These are phyloP conservation scores for Penicillium fuscoglaucum DNA, from an alignment of 2,329 filamentous ascomycete species.

Conservation along the genomic window DNA sequence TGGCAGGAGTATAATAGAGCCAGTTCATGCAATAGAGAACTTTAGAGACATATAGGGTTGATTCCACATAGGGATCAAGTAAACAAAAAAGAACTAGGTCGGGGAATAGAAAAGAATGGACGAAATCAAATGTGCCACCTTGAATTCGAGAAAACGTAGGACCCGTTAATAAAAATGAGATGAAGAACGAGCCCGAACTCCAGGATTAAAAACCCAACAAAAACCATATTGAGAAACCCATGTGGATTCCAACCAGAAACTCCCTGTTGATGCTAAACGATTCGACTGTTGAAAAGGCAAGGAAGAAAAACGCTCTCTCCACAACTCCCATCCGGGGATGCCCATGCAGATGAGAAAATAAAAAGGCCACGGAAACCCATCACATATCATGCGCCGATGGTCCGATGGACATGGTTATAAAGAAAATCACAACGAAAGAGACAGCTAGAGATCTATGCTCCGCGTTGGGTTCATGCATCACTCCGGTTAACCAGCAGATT, in stretches of 20 bases:
- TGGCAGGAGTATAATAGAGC: no score
- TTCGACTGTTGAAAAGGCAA: neutral
- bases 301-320: conserved; percentile 2
- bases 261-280: conserved; percentile 18
- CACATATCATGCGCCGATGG: conserved; percentile 18
- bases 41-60: neutral
- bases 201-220: neutral
- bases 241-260: conserved; percentile 14
- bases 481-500: conserved; percentile 1
- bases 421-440: conserved; percentile 20
- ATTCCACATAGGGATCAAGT: neutral
- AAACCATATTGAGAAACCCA: conserved; percentile 9
- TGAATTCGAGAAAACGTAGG: conserved; percentile 3
- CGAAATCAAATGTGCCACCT: neutral
- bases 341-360: conserved; percentile 8
- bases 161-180: conserved; percentile 4
- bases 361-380: neutral
- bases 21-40: neutral
- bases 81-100: neutral
- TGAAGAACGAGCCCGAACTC: conserved; percentile 14
- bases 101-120: neutral
- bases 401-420: conserved; percentile 10
- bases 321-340: conserved; percentile 1
- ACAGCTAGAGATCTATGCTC: conserved; percentile 15
- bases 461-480: conserved; percentile 10